Evolutionary conservation across 768 basidiomycete species (phyloP), one percentile per base, ranked within the genome.

Genomic region (Panaeolus cyanescens): DNA sequence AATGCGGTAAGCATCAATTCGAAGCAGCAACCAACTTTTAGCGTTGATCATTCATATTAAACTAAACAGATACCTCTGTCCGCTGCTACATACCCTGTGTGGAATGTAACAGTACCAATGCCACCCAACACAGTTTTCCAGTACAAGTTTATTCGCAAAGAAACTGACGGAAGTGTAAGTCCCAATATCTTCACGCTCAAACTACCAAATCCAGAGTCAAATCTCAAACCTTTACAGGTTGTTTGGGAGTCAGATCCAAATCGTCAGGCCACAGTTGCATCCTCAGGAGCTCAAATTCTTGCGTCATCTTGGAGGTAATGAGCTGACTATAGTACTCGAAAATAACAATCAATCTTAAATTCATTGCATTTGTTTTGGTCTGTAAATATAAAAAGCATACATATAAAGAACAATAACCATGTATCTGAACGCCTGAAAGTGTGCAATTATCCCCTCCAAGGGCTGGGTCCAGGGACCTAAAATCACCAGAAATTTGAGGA

Each of bases 221-320:
- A 30, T 10, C 15, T 55, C 54, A 15, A 50, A 28, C 8, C 37
- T 32, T 25, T 58, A 33, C 55, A 84, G 85, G 69, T 89, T 53
- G 74, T 77, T 7, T 88, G 86, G 86, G 87, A 89, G 67, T 83
- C 83, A 0, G 85, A 86, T 64, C 85, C 87, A 2, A 85, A 87
- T 63, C 76, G 85, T 36, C 74, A 78, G 39, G 78, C 72, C 2
- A 85, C 79, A 9, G 77, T 80, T 4, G 75, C 68, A 25, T 45
- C 73, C 1, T 78, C 78, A 4, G 80, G 77, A 2, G 70, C 78
- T 9, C 76, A 79, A 62, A 79, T 75, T 1, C 57, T 84, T 28
- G 72, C 68, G 13, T 73, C 79, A 2, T 75, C 76, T 6, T 85
- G 84, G 83, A 75, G 78, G 45, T 85, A 62, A 74, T 34, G 17